Evolutionary conservation across 2,329 filamentous ascomycete genomes (phyloP), one percentile per base, ranked within the genome.

Genomic region (Cladophialophora exuberans): DNA sequence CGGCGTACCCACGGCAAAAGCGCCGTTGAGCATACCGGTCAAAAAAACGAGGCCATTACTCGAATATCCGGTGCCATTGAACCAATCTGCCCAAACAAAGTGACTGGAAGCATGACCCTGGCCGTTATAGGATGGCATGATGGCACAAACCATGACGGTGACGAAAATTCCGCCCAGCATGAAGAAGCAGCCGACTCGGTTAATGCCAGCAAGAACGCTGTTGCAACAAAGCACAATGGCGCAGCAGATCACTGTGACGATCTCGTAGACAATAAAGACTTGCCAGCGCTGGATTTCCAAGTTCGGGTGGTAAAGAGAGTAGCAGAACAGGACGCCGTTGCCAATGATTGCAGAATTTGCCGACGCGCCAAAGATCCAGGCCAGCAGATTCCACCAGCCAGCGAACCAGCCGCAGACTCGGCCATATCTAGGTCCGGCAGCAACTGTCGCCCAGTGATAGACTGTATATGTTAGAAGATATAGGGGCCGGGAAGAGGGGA

Each of bases 1-100:
- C 0, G 84, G 82, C 1, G 83, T 82, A 4, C 86, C 87, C 13
- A 89, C 82, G 42, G 82, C 81, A 65, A 83, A 89, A 2, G 86
- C 86, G 9, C 85, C 86, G 64, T 89, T 89, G 25, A 88, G 74
- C 67, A 88, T 85, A 15, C 85, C 84, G 0, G 81, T 73, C 22
- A 86, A 71, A 59, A 88, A 87, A 2, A 83, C 83, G 22, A 51
- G 43, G 9, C 83, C 83, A 38, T 81, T 73, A n/a, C n/a, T n/a
- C 2, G 64, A 57, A 55, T 70, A 72, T 13, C 73, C 63, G 43
- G 74, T 74, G 38, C 72, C 62, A 63, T 72, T 80, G 69, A 82
- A 49, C 82, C 83, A 65, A 72, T 83, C 63, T 67, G 64, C 69
- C 82, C 82, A 86, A n/a, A 85, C 81, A 28, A 79, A 80, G 18